phyloP scores from a whole-genome alignment of 345 rosid genomes.

The Bruguiera sexangula region DNA sequence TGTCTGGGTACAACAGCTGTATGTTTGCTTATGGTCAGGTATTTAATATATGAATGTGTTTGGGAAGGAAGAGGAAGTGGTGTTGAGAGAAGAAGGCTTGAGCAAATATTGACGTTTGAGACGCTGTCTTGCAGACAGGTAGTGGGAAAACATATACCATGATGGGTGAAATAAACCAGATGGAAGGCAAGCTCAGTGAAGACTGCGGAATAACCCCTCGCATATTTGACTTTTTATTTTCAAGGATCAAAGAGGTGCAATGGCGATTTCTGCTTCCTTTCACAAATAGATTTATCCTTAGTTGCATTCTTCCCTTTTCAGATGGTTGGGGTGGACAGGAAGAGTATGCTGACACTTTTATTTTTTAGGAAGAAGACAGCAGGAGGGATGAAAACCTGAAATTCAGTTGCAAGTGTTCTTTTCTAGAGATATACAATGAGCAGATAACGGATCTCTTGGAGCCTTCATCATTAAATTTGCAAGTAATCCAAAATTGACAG shows the following conservation, averaged over 20 bases:
- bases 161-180: conserved; percentile 77
- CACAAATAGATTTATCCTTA: background rate
- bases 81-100: background rate
- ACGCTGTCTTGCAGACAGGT: conserved; percentile 68
- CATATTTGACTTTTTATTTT: conserved; percentile 70
- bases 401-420: conserved; percentile 88
- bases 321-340: background rate
- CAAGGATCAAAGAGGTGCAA: conserved; percentile 64
- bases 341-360: conserved; percentile 12
- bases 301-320: background rate
- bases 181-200: conserved; percentile 47
- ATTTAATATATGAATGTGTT: conserved; percentile 10
- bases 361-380: conserved; percentile 70
- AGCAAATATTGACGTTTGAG: background rate
- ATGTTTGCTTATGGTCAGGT: conserved; percentile 99
- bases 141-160: conserved; percentile 97
- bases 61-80: background rate
- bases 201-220: conserved; percentile 91
- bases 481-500: conserved; percentile 42
- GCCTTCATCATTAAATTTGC: conserved; percentile 81
- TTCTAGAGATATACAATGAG: conserved; percentile 91
- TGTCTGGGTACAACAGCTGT: conserved; percentile 91
- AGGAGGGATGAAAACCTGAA: conserved; percentile 69
- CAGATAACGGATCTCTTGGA: conserved; percentile 90
- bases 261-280: background rate